Base-by-base conservation (phyloP, 1,284 basidiomycete genomes). In the Sanghuangporus sanghuang region DNA sequence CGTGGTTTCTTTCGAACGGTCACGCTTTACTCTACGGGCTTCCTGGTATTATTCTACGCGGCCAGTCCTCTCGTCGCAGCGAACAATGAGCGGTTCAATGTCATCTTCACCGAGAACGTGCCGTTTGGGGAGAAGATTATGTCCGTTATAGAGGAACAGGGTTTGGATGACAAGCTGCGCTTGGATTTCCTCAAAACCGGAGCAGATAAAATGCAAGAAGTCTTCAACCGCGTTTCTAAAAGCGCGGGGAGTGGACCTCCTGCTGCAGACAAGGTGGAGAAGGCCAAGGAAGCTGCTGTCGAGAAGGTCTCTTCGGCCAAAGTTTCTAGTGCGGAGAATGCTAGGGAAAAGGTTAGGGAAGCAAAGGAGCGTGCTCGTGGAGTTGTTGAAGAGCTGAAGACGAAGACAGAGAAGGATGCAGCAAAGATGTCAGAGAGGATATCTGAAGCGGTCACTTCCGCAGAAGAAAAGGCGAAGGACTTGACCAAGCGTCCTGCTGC, bases 81-180 rank as follows among this genome's bases (percentile, higher is more conserved):
- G 79, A 82, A 87, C 70, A 86, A 84, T 72, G 85, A 86, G 68
- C 74, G 79, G 5, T 93, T 92, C 78, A 86, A 89, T 73, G 87
- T 93, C 70, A 81, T 95, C 72, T 95, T 95, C 79, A 81, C 86
- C 66, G 87, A 91, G 70, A 79, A 85, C 65, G 86, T 94, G 56
- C 94, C 93, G 3, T 77, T 89, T 36, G 95, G 89, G 50, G 84
- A 90, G 69, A 72, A 80, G 23, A 81, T 96, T 72, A 81, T 96
- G 44, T 87, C 95, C 66, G 92, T 86, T 71, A 90, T 89, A 6
- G 92, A 96, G 73, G 81, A 85, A 53, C 79, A 88, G 69, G 81
- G 86, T 27, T 93, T 90, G 90, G 89, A 94, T 68, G 84, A 81
- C 3, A 76, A 90, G 56, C 85, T 90, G 23, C 70, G 84, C 23